phyloP scores from a whole-genome alignment of 2,329 filamentous ascomycete genomes.

The Ophiostoma himal-ulmi region DNA sequence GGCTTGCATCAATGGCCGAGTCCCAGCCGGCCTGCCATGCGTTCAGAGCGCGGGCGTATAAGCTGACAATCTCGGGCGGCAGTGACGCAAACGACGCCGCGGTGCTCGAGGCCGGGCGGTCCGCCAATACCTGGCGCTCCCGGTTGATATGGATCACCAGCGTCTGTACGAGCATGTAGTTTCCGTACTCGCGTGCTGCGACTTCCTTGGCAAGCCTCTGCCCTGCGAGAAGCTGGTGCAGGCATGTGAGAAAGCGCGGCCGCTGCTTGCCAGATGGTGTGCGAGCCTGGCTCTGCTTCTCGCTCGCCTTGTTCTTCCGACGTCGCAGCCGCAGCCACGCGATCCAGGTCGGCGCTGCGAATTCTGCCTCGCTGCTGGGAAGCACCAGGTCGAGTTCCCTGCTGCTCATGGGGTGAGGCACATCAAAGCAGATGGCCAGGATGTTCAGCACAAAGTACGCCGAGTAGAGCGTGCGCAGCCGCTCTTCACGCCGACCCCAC shows the following conservation, averaged over 20 bases:
- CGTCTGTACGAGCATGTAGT: slow-evolving; percentile 16
- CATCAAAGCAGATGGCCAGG: slow-evolving; percentile 14
- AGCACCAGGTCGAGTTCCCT: not conserved
- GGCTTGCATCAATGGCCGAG: slow-evolving; percentile 10
- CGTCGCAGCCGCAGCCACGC: slow-evolving; percentile 10
- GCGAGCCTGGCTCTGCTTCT: not conserved
- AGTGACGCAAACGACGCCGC: not conserved
- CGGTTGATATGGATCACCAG: slow-evolving; percentile 13
- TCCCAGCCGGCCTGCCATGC: slow-evolving; percentile 17
- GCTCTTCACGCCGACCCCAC: slow-evolving; percentile 6
- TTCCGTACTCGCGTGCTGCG: slow-evolving; percentile 8
- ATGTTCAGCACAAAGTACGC: slow-evolving; percentile 15
- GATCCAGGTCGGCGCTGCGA: not conserved
- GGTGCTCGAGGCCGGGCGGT: not conserved
- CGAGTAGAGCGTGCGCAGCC: slow-evolving; percentile 15
- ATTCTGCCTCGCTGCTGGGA: slow-evolving; percentile 14
- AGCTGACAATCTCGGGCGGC: not conserved
- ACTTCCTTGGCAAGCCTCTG: slow-evolving; percentile 9
- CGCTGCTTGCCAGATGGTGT: not conserved
- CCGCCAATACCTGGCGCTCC: not conserved
- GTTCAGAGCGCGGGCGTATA: slow-evolving; percentile 3
- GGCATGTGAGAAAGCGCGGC: not conserved
- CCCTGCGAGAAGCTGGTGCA: slow-evolving; percentile 9
- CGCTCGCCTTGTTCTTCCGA: not conserved
- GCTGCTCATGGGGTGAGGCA: slow-evolving; percentile 5